Evolutionary conservation across 1,139 yeast genomes (phyloP), one percentile per base, ranked within the genome.

Genomic region (Meyerozyma sp.): DNA sequence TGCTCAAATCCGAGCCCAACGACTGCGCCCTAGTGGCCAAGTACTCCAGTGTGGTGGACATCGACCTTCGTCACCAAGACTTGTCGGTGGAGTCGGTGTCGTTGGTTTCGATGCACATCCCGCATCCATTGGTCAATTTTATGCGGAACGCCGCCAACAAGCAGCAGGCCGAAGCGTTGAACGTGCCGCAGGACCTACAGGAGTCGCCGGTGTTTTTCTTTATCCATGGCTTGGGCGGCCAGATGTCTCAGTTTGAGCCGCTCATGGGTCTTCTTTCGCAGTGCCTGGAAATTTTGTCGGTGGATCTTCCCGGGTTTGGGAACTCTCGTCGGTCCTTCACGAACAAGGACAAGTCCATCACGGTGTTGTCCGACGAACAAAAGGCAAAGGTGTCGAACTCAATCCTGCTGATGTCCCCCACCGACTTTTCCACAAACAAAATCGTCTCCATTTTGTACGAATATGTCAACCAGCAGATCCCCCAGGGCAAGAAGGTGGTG

Each of bases 261-360:
- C 63, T 84, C 36, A 69, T 85, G 62, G 85, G 80, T 36, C 70
- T 81, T 44, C 72, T 85, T 46, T 71, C 87, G 26, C 85, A 82
- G 54, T 81, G 85, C 57, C 74, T 81, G 54, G 85, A 82, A 49
- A 71, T 84, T 3, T 57, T 81, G 44, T 73, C 87, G 1, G 54
- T 85, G 18, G 94, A 85, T 55, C 66, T 85, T 43, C 94, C 94
- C 0, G 94, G 94, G 0, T 83, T 83, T 61, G 94, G 94, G 14
- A 73, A 74, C 51, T 77, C 83, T 1, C 67, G 68, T 38, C 8
- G 53, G 9, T 42, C 49, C 8, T 61, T 62, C 40, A 43, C 51
- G 20, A 46, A 47, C 1, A 35, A 46, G 10, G 49, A 49, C 40
- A 60, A 61, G 36, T 50, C 54, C 32, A 56, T 66, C 21, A 51